Evolutionary conservation across 345 rosid genomes (phyloP).

Genomic region (Syzygium aqueum): DNA sequence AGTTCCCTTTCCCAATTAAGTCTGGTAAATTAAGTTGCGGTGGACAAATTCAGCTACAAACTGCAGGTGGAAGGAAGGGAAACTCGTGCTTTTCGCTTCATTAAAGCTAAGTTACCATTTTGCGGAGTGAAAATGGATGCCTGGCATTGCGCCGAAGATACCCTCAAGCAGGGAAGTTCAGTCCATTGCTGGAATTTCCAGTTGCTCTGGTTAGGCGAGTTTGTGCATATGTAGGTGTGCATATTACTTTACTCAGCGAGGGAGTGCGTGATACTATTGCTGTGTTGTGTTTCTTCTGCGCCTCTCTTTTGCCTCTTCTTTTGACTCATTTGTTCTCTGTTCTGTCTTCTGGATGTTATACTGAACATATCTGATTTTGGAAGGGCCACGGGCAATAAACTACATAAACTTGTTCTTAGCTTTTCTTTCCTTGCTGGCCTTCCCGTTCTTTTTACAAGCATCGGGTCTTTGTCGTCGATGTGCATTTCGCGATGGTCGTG

Average conservation of each 20-base stretch:
- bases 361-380: background rate
- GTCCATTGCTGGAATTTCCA: background rate
- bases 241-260: background rate
- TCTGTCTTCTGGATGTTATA: background rate
- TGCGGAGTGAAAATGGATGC: background rate
- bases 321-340: background rate
- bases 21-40: background rate
- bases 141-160: background rate
- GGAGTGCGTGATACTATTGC: background rate
- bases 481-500: background rate
- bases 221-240: background rate
- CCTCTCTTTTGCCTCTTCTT: background rate
- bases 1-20: background rate
- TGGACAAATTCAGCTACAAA: background rate
- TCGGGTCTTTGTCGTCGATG: rapidly evolving
- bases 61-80: background rate
- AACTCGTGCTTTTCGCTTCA: background rate
- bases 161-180: background rate
- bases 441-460: background rate
- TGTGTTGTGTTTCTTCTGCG: background rate
- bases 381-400: background rate
- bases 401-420: background rate
- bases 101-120: background rate
- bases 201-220: background rate
- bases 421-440: background rate